Evolutionary conservation across 2,329 filamentous ascomycete genomes (phyloP).

Genomic region (Clarireedia monteithiana): DNA sequence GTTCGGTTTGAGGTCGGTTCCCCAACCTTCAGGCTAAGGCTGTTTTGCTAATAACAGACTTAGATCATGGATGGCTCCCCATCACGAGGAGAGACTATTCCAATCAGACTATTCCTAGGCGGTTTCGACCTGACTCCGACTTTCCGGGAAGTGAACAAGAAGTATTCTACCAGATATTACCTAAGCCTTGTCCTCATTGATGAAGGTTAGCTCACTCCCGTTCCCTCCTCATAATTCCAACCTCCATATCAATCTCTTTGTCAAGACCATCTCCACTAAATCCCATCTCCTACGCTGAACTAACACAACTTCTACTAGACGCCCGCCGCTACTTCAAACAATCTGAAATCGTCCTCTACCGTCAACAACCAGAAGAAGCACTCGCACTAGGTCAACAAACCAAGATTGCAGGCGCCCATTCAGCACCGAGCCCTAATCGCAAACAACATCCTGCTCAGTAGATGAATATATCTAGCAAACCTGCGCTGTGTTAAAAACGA

Average conservation of each 20-base stretch:
- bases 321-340: slow-evolving; percentile 98
- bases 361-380: slow-evolving; percentile 60
- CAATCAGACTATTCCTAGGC: slow-evolving; percentile 91
- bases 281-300: not conserved
- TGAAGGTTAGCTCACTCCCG: slow-evolving; percentile 52
- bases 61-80: slow-evolving; percentile 99
- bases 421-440: slow-evolving; percentile 20
- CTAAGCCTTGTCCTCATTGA: slow-evolving; percentile 92
- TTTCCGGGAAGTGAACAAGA: slow-evolving; percentile 99
- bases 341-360: slow-evolving; percentile 93
- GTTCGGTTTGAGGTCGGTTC: slow-evolving; percentile 79
- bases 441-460: slow-evolving; percentile 3
- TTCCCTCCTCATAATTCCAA: too few species aligned
- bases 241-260: too few species aligned
- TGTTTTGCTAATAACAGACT: not conserved
- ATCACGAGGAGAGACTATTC: slow-evolving; percentile 85
- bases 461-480: not conserved
- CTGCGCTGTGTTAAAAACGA: too few species aligned
- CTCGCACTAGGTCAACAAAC: slow-evolving; percentile 28
- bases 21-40: not conserved
- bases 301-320: slow-evolving; percentile 43
- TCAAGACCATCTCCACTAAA: not conserved
- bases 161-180: slow-evolving; percentile 97
- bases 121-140: slow-evolving; percentile 97
- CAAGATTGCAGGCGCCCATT: slow-evolving; percentile 28